These are phyloP conservation scores for Fragilaria crotonensis DNA, from an alignment of 108 stramenopile genomes.

Conservation along the genomic window DNA sequence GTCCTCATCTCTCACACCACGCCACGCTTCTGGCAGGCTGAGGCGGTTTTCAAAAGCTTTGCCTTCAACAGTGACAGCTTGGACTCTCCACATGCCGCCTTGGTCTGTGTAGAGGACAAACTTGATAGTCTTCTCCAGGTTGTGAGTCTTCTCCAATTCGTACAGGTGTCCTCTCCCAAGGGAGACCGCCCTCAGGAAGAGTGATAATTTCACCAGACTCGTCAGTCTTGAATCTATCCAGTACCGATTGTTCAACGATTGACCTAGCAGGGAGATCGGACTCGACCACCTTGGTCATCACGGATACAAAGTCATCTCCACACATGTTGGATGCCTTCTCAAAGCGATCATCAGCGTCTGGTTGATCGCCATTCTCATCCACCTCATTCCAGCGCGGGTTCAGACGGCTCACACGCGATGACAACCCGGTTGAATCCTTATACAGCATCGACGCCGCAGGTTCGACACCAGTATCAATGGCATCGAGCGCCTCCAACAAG, in stretches of 20 bases:
- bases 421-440: conserved; percentile 79
- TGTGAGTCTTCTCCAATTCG: conserved; percentile 76
- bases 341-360: conserved; percentile 82
- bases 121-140: conserved; percentile 60
- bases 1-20: conserved; percentile 91
- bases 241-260: conserved; percentile 75
- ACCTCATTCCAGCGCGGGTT: conserved; percentile 95
- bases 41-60: conserved; percentile 86
- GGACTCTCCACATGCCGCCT: conserved; percentile 93
- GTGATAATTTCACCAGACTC: conserved; percentile 74
- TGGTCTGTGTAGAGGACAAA: conserved; percentile 94
- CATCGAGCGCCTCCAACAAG: conserved; percentile 96
- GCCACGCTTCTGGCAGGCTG: conserved; percentile 85
- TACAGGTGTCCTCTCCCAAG: conserved; percentile 93
- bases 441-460: conserved; percentile 48
- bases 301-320: conserved; percentile 77
- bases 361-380: conserved; percentile 34
- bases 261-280: conserved; percentile 88
- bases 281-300: conserved; percentile 74
- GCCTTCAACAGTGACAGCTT: conserved; percentile 95
- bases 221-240: conserved; percentile 55
- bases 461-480: conserved; percentile 98
- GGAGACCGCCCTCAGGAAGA: conserved; percentile 74
- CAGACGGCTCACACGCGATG: conserved; percentile 73
- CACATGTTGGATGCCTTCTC: conserved; percentile 79